Evolutionary conservation across 805 yeast species (phyloP), one percentile per base, ranked within the genome.

Genomic region (Metschnikowia amazonensis): DNA sequence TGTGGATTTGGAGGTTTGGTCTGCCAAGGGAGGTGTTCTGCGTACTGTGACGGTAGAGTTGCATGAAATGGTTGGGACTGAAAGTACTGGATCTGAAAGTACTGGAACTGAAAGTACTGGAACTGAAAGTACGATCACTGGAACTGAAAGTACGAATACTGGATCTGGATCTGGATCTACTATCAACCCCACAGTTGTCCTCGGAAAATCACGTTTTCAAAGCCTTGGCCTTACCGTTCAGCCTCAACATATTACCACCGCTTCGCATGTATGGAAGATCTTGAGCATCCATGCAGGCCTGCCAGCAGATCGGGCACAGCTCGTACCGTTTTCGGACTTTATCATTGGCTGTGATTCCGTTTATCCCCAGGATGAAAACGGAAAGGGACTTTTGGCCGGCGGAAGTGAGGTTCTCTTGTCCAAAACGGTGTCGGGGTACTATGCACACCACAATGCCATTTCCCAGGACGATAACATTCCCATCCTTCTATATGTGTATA

Each of bases 221-320:
- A 69, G 74, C 28, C 56, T 87, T 14, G 95, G 95, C 0, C 56
- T 89, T 20, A 69, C 84, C 10, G 69, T 89, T 1, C 95, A 88
- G 59, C 81, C 95, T 70, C 80, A 89, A 1, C 89, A 95, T 16
- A 59, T 89, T 32, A 71, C 76, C 25, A 77, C 89, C 0, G 80
- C 95, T 0, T 85, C 92, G 1, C 84, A 79, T 59, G 95, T 89
- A 10, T 92, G 96, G 85, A 95, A 89, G 55, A 81, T 92, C 30
- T 65, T 92, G 44, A 78, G 77, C 47, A 82, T 92, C 10, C 82
- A 83, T 46, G 80, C 81, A 10, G 77, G 78, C 46, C 79, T 89
- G 0, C 97, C 97, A 0, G 97, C 96, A 0, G 84, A 84, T 52
- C 67, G 67, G 42, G 88, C 96, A 0, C 96, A 94, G 13, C 75